Evolutionary conservation across 345 rosid genomes (phyloP).

Genomic region (Salix caprea): DNA sequence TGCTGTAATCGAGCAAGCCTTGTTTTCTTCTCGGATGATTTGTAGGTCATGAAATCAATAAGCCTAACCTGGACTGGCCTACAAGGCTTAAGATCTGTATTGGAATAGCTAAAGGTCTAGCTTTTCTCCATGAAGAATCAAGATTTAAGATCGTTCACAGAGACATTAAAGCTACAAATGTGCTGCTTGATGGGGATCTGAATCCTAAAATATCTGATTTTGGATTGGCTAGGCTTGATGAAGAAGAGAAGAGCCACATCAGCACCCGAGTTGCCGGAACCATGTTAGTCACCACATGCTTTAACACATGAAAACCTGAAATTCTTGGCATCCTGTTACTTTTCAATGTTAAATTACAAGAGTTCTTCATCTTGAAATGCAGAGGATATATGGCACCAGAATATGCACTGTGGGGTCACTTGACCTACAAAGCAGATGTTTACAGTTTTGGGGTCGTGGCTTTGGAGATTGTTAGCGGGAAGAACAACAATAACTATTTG

Average conservation of each 20-base stretch:
- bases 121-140: slow-evolving; percentile 37
- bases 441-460: slow-evolving; percentile 32
- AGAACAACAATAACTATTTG: slow-evolving; percentile 13
- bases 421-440: slow-evolving; percentile 30
- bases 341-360: neutral
- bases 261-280: slow-evolving; percentile 36
- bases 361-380: slow-evolving; percentile 5
- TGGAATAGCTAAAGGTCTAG: slow-evolving; percentile 33
- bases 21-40: neutral
- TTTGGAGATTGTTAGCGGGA: slow-evolving; percentile 24
- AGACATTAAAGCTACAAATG: slow-evolving; percentile 32
- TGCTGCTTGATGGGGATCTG: slow-evolving; percentile 28
- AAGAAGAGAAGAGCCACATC: slow-evolving; percentile 30
- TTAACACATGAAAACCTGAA: neutral
- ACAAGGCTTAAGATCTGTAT: slow-evolving; percentile 28
- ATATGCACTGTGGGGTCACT: slow-evolving; percentile 29
- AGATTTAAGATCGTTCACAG: slow-evolving; percentile 31
- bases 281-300: slow-evolving; percentile 10
- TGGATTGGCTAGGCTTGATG: slow-evolving; percentile 33
- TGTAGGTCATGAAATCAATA: slow-evolving; percentile 7
- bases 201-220: slow-evolving; percentile 37
- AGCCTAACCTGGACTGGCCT: slow-evolving; percentile 29
- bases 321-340: neutral
- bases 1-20: neutral
- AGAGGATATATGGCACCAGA: slow-evolving; percentile 37